Conservation (phyloP, 2,329 filamentous ascomycete species). For the Fusarium haematococcum region DNA sequence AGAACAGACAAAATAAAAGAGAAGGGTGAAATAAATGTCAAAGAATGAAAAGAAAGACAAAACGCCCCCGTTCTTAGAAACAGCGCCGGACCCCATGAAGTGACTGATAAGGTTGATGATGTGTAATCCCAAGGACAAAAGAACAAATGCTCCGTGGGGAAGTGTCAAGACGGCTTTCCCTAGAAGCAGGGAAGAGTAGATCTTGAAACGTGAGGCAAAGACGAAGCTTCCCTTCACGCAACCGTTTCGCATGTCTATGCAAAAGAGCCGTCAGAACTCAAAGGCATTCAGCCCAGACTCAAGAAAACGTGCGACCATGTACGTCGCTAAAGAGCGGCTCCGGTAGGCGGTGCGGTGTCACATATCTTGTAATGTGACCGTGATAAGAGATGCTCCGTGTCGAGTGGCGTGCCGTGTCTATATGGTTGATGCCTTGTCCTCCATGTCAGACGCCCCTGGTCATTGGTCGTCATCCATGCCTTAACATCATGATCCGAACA, state of each 20-base stretch:
- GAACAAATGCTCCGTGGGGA: slow-evolving; percentile 21
- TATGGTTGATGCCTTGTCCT: slow-evolving; percentile 42
- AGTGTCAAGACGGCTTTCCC: slow-evolving; percentile 11
- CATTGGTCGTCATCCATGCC: slow-evolving; percentile 39
- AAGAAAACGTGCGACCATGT: slow-evolving; percentile 33
- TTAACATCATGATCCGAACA: slow-evolving; percentile 40
- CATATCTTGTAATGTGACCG: background rate
- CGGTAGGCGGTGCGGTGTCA: slow-evolving; percentile 22
- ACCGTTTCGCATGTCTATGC: slow-evolving; percentile 16
- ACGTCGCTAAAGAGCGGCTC: slow-evolving; percentile 27
- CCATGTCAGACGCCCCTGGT: slow-evolving; percentile 40
- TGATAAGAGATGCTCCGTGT: slow-evolving; percentile 30
- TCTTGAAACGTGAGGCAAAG: background rate
- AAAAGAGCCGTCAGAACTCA: slow-evolving; percentile 18
- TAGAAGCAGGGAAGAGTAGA: background rate
- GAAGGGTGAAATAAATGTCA: slow-evolving; percentile 19
- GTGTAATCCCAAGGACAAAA: slow-evolving; percentile 34
- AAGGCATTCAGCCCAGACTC: slow-evolving; percentile 23
- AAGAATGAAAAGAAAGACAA: slow-evolving; percentile 30
- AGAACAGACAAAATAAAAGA: slow-evolving; percentile 14
- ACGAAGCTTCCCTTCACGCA: background rate
- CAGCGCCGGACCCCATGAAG: slow-evolving; percentile 46
- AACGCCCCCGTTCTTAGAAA: slow-evolving; percentile 41
- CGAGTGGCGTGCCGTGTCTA: slow-evolving; percentile 49
- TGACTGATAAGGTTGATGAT: slow-evolving; percentile 23